phyloP scores from a whole-genome alignment of 1,284 basidiomycete species.

The Ganoderma lingzhi region DNA sequence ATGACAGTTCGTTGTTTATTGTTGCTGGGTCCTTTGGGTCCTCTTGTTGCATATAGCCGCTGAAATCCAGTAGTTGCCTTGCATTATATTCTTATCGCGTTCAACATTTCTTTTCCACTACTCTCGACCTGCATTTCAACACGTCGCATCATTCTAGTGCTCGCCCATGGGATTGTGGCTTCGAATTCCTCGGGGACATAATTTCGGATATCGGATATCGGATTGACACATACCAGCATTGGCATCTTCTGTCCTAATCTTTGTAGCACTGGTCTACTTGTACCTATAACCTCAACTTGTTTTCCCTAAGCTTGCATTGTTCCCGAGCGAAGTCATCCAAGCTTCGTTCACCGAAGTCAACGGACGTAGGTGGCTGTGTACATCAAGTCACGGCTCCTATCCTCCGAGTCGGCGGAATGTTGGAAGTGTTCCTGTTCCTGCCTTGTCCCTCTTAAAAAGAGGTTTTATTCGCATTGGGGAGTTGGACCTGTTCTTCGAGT shows the following conservation, averaged over 20 bases:
- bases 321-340: not conserved
- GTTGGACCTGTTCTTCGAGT: too few species aligned
- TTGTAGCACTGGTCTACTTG: not conserved
- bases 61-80: not conserved
- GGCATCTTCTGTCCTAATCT: not conserved
- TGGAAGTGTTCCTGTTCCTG: too few species aligned
- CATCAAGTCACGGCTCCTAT: too few species aligned
- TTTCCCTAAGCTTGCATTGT: not conserved
- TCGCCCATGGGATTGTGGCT: too few species aligned
- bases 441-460: too few species aligned
- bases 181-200: not conserved
- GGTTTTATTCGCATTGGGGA: too few species aligned
- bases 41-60: too few species aligned
- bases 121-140: not conserved
- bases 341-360: not conserved
- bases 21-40: too few species aligned
- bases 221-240: not conserved
- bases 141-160: not conserved
- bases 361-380: too few species aligned
- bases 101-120: not conserved
- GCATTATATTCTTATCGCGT: not conserved
- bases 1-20: not conserved
- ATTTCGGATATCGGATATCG: not conserved
- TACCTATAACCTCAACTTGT: not conserved
- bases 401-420: too few species aligned